Evolutionary conservation across 2,329 filamentous ascomycete genomes (phyloP), one percentile per base, ranked within the genome.

Genomic region (Neofusicoccum umdonicola): DNA sequence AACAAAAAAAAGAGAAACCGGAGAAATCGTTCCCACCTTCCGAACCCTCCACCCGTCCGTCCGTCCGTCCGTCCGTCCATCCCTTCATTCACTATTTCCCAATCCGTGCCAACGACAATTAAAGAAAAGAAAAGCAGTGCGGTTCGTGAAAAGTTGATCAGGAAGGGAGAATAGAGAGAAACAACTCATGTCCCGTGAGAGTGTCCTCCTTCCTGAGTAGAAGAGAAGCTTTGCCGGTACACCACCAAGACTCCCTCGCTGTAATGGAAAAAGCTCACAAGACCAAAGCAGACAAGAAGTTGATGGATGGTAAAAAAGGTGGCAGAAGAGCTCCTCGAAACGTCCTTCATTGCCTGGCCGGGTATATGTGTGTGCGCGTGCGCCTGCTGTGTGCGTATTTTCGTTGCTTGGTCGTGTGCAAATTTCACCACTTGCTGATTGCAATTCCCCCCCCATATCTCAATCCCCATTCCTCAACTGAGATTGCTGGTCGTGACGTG

Each of bases 311-410:
- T 42, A 37, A 37, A 58, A 58, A 58, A 58, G 17, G 37, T 17
- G 41, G 41, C 22, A 60, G 17, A 60, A 60, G 15, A 60, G 42
- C 56, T 47, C 44, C 19, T 27, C 42, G 42, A 45, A 37, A 60
- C 56, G 41, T 47, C 41, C 42, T 47, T 60, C 56, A 60, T 60
- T 60, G 56, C 41, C 56, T 60, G 42, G 42, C 56, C 56, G 41
- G 41, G 56, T 44, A 44, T 60, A 47, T 60, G 31, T 19, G 27
- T 60, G n/a, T 47, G 56, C 12, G 56, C 56, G 44, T 60, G 42
- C 56, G 56, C 56, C 56, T 60, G 56, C n/a, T 60, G 27, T 37
- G 56, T 60, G 42, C 11, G 54, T 44, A 45, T 60, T 60, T 60
- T 60, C 42, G 41, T 45, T 45, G 41, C n/a, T 47, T 27, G 56